phyloP scores from a whole-genome alignment of 352 stramenopile genomes.

The Phytophthora idaei region DNA sequence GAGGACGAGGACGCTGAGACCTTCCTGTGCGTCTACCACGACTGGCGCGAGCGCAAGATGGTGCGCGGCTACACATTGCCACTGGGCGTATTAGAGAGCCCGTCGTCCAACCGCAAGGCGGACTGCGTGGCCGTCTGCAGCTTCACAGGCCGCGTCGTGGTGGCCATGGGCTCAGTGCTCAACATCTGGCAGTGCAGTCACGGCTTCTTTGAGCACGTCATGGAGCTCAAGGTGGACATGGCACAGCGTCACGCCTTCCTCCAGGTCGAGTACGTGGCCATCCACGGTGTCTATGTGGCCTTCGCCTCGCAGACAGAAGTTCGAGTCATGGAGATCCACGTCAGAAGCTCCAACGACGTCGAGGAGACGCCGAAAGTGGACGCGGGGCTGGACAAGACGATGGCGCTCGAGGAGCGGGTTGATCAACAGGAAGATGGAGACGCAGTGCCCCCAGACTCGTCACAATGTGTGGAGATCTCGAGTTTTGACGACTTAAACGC shows the following conservation, averaged over 20 bases:
- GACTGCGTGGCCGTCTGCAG: conserved; percentile 83
- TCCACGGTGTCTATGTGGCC: conserved; percentile 80
- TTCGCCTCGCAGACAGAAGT: conserved; percentile 80
- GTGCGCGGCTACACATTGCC: conserved; percentile 85
- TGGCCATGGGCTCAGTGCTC: conserved; percentile 75
- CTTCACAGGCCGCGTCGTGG: conserved; percentile 79
- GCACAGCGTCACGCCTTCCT: conserved; percentile 70
- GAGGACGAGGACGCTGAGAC: conserved; percentile 65
- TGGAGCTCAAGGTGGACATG: conserved; percentile 87
- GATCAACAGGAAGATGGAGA: conserved; percentile 9
- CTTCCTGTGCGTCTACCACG: conserved; percentile 88
- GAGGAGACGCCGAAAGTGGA: conserved; percentile 19
- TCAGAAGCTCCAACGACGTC: conserved; percentile 51
- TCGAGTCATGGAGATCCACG: conserved; percentile 84
- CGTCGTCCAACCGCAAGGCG: conserved; percentile 56
- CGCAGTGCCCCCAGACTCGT: conserved; percentile 47
- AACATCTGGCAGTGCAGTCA: conserved; percentile 89
- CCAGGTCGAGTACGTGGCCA: conserved; percentile 79
- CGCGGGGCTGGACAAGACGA: conserved; percentile 24
- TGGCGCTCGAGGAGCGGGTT: conserved; percentile 11
- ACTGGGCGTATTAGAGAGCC: conserved; percentile 70
- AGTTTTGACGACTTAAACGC: conserved; percentile 41
- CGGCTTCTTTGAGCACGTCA: conserved; percentile 90
- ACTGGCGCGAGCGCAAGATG: conserved; percentile 82
- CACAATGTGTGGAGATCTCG: conserved; percentile 49